These are phyloP conservation scores for Prunus mume DNA, from an alignment of 306 rosid species.

Conservation along the genomic window DNA sequence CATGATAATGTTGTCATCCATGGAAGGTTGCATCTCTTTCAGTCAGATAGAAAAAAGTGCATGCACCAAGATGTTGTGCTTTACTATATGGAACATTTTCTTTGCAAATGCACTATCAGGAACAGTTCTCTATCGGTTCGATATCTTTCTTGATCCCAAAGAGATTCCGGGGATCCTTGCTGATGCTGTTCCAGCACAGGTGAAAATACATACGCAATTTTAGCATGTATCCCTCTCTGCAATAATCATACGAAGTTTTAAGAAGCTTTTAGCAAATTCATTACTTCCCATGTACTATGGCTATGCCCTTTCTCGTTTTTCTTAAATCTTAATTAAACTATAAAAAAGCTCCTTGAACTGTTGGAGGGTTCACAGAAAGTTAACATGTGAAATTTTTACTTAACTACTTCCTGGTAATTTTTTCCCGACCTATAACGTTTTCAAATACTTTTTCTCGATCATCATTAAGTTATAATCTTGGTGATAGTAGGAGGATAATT, in stretches of 20 bases:
- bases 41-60: constrained; percentile 74
- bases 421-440: neutral
- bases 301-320: neutral
- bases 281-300: neutral
- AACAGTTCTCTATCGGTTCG: constrained; percentile 59
- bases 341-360: neutral
- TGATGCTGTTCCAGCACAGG: constrained; percentile 87
- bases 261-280: neutral
- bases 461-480: neutral
- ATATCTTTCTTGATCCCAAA: constrained; percentile 71
- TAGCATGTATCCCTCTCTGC: constrained; percentile 3
- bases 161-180: constrained; percentile 65
- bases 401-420: neutral
- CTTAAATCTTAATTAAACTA: neutral
- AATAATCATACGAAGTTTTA: constrained; percentile 5
- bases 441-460: neutral
- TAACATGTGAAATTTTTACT: neutral
- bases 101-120: constrained; percentile 88
- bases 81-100: constrained; percentile 87
- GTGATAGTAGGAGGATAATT: neutral
- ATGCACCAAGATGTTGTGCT: constrained; percentile 64
- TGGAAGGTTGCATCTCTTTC: constrained; percentile 68
- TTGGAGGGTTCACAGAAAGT: neutral
- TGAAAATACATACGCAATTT: constrained; percentile 24
- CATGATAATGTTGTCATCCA: constrained; percentile 69